Percentiles rank a stretch among this genome's conserved stretches.
These are phyloP conservation scores for Calonectria pseudoreteaudii DNA, from an alignment of 2,329 filamentous ascomycete genomes.

Conservation along the genomic window DNA sequence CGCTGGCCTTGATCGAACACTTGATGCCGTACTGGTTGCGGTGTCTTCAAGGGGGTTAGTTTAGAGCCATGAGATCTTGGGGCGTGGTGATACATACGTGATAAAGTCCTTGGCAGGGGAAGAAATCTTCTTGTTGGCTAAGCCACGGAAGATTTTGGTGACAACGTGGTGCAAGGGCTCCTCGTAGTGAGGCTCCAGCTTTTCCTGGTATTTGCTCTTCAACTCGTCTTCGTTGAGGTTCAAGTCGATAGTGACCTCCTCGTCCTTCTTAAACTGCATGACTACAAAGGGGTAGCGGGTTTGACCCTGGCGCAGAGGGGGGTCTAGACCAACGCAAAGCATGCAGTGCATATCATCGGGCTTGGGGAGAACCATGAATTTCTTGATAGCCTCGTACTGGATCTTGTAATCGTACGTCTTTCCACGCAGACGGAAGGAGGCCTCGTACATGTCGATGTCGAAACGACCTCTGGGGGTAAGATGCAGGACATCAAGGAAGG, in stretches of 20 bases:
- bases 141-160: slow-evolving; percentile 92
- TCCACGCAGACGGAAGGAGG: slow-evolving; percentile 93
- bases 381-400: slow-evolving; percentile 97
- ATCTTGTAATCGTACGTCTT: slow-evolving; percentile 99
- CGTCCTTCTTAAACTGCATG: slow-evolving; percentile 98
- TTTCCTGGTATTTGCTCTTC: slow-evolving; percentile 87
- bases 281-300: slow-evolving; percentile 98
- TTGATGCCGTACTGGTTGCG: slow-evolving; percentile 96
- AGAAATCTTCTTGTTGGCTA: slow-evolving; percentile 95
- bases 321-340: slow-evolving; percentile 93
- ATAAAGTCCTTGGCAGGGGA: slow-evolving; percentile 94
- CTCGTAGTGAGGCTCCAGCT: slow-evolving; percentile 90
- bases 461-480: slow-evolving; percentile 98
- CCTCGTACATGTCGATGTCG: slow-evolving; percentile 99
- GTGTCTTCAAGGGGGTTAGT: slow-evolving; percentile 67
- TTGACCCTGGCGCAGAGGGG: slow-evolving; percentile 94
- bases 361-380: slow-evolving; percentile 98
- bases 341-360: slow-evolving; percentile 98
- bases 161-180: slow-evolving; percentile 93
- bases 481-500: slow-evolving; percentile 95
- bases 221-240: slow-evolving; percentile 95
- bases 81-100: slow-evolving; percentile 62
- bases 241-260: slow-evolving; percentile 95
- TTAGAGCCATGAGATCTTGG: background rate
- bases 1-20: slow-evolving; percentile 99